Conservation (phyloP, 2,329 filamentous ascomycete species). For the Sporothrix euskadiensis region DNA sequence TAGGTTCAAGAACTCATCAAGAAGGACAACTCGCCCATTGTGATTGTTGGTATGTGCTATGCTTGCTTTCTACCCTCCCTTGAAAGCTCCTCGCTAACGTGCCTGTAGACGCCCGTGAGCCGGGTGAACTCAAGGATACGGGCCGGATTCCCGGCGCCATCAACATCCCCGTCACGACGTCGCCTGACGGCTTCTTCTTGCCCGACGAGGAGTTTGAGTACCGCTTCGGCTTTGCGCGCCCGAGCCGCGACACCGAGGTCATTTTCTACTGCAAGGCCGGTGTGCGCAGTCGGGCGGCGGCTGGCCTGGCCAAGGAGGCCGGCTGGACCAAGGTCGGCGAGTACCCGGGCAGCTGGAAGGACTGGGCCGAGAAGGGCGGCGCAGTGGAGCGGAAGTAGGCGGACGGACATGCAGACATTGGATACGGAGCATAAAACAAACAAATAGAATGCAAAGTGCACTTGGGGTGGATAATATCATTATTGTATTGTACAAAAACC, state of each 20-base stretch:
- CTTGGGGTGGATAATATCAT: not conserved
- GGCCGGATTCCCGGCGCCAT: constrained; percentile 78
- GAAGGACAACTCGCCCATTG: constrained; percentile 39
- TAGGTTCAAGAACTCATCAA: constrained; percentile 46
- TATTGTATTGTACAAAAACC: constrained; percentile 1
- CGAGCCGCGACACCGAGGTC: constrained; percentile 55
- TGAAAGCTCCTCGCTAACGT: not conserved
- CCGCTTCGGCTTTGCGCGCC: constrained; percentile 75
- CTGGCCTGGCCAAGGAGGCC: constrained; percentile 70
- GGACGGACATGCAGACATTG: not conserved
- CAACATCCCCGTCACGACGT: constrained; percentile 76
- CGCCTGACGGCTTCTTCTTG: constrained; percentile 79
- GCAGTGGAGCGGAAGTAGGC: constrained; percentile 46
- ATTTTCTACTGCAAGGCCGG: constrained; percentile 95
- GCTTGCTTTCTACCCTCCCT: not conserved
- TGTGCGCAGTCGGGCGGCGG: constrained; percentile 76
- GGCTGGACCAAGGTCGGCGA: constrained; percentile 73
- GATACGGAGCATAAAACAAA: not conserved
- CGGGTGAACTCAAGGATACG: constrained; percentile 61
- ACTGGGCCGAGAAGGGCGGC: constrained; percentile 77
- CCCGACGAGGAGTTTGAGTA: constrained; percentile 77
- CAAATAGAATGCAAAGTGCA: not conserved
- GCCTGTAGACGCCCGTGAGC: constrained; percentile 68
- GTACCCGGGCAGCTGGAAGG: constrained; percentile 75
- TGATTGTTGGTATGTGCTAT: constrained; percentile 51